Evolutionary conservation across 2,329 filamentous ascomycete species (phyloP), one percentile per base, ranked within the genome.

Genomic region (Cytospora leucostoma): DNA sequence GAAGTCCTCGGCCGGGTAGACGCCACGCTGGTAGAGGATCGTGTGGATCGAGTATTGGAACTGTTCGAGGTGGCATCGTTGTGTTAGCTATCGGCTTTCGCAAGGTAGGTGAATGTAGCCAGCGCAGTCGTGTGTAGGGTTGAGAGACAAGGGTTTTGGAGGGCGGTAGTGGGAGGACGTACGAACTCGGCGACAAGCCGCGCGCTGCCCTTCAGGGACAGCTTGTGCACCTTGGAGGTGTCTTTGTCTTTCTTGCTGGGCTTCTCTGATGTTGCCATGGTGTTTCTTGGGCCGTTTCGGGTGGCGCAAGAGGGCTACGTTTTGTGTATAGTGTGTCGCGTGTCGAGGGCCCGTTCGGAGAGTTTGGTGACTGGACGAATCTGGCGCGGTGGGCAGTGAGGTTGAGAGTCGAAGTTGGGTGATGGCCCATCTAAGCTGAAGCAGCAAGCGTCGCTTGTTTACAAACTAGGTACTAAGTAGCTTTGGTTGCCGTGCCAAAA

Each of bases 1-100:
- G 75, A 99, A 99, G 80, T 99, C 95, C 73, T 99, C 95, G 59
- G 95, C 92, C 33, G 95, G 95, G 77, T 99, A 90, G 68, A 90
- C 87, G 65, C 87, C 88, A 73, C 88, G 86, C 77, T 98, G 94
- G 71, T 83, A 95, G 87, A 99, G 82, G 64, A 99, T 98, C 0
- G 93, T 96, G 73, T 99, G 95, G 74, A 98, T 97, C 1, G 92
- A 97, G 77, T 97, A 99, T 82, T 99, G 93, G 74, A 99, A 99
- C 86, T 91, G 71, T 8, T 58, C 1, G 40, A 53, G 17, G 33
- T 15, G 13, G 21, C 17, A 7, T 2, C 34, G 38, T 35, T n/a
- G 40, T n/a, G 58, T 71, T 67, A 72, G 71, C 61, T 56, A 52
- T 37, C 7, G 33, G n/a, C 47, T 7, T 11, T 21, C 7, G 10